Conservation (phyloP, 225 moss, liverwort and hornwort genomes). For the Bryoerythrophyllum caledonicum region DNA sequence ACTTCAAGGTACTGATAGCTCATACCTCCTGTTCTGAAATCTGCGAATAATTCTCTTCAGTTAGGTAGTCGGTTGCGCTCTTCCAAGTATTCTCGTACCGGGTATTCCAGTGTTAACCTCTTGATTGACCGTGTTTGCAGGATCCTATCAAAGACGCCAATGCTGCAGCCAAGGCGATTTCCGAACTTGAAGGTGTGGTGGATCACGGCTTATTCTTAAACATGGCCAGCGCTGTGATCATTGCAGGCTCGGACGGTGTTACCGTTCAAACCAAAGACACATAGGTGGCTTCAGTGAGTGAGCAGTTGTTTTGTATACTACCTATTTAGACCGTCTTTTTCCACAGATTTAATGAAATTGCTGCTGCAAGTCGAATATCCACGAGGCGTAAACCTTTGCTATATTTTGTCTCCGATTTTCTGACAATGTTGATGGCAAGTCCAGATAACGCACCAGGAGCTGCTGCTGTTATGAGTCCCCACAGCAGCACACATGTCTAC, state of each 20-base stretch:
- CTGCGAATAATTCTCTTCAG: not conserved
- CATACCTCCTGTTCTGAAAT: not conserved
- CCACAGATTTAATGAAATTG: conserved; percentile 17
- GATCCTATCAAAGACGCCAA: conserved; percentile 89
- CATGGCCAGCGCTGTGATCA: conserved; percentile 94
- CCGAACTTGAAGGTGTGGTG: conserved; percentile 88
- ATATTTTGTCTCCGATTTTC: not conserved
- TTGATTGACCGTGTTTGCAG: conserved; percentile 38
- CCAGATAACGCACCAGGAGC: not conserved
- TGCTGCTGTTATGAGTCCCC: not conserved
- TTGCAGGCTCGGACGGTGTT: conserved; percentile 82
- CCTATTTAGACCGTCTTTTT: not conserved
- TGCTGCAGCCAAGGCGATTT: conserved; percentile 89
- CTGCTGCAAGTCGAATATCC: not conserved
- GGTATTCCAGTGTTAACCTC: not conserved
- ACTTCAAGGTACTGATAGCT: conserved; percentile 69
- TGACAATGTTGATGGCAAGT: conserved; percentile 1
- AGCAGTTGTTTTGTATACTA: conserved; percentile 32
- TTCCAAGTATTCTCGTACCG: not conserved
- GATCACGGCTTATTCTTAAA: conserved; percentile 95
- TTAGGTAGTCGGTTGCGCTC: not conserved
- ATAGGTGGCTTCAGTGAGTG: conserved; percentile 23
- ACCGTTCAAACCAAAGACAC: conserved; percentile 74
- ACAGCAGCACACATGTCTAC: not conserved
- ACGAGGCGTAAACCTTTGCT: not conserved